Evolutionary conservation across 345 rosid genomes (phyloP), one percentile per base, ranked within the genome.

Genomic region (Ceriops decandra): DNA sequence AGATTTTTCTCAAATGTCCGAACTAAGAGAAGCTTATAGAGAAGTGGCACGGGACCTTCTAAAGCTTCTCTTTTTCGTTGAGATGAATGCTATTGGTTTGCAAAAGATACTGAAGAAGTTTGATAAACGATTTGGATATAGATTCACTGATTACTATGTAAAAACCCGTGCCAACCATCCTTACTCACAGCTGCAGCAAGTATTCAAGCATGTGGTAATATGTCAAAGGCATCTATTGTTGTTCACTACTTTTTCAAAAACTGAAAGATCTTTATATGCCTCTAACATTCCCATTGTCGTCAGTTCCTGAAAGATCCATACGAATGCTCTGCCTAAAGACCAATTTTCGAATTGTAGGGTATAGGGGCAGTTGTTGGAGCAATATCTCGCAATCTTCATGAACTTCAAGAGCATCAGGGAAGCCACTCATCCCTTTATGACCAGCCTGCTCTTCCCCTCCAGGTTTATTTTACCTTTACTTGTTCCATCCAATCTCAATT

Each of bases 351-450:
- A 70, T 62, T 82, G 60, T 78, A 95, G 99, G 98, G 99, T 30
- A 74, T 95, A 51, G 99, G 98, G 61, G 99, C 99, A 66, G 99
- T 95, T 82, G 90, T 88, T 74, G 98, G 99, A 57, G 99, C 99
- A 20, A 75, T 95, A 69, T 95, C 99, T 42, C 97, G 99, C 46
- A 95, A 95, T 83, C 96, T 95, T 66, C 98, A 93, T 68, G 98
- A 95, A 63, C 98, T 95, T 77, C 98, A 92, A 76, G 98, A 87
- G 70, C 86, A 88, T 32, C 91, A 88, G 69, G 99, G 98, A 83
- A 95, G 99, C 82, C 88, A 86, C 80, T 72, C 88, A 65, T 95
- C 99, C 31, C 90, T 95, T 56, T 95, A 90, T 78, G 99, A 95
- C 81, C 87, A 90, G 62, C 95, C 99, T 36, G 87, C 78, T 71